Evolutionary conservation across 2,329 filamentous ascomycete genomes (phyloP).

Genomic region (Ophiostoma perfectum): DNA sequence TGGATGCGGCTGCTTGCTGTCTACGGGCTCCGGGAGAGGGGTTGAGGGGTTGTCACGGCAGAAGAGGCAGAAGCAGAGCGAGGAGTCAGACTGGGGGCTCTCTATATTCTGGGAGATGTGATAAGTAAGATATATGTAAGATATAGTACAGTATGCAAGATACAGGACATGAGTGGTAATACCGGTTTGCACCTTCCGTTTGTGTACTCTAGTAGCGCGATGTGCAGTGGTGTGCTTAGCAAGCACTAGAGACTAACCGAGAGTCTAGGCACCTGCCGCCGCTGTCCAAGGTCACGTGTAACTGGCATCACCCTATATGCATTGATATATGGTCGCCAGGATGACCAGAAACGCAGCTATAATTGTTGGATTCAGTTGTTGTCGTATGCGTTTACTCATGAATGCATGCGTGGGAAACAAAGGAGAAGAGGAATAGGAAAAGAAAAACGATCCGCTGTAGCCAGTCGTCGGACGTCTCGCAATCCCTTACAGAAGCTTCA

Average conservation of each 20-base stretch:
- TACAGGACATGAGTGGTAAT: not conserved
- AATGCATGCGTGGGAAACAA: not conserved
- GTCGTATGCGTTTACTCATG: not conserved
- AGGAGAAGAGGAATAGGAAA: not conserved
- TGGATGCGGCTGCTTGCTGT: not conserved
- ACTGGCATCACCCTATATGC: slow-evolving; percentile 6
- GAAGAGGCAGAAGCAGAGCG: too few relatives aligned
- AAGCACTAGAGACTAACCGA: slow-evolving; percentile 1
- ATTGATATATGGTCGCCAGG: not conserved
- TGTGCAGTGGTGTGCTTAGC: slow-evolving; percentile 2
- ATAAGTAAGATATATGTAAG: not conserved
- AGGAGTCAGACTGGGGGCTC: too few relatives aligned
- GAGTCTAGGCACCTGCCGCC: not conserved
- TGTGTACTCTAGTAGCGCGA: not conserved
- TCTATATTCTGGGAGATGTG: not conserved
- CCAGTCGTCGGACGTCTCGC: not conserved
- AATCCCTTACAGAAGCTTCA: slow-evolving; percentile 65
- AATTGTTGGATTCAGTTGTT: not conserved
- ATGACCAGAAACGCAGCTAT: not conserved
- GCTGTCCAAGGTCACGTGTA: slow-evolving; percentile 15
- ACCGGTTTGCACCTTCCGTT: slow-evolving; percentile 10
- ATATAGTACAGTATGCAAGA: too few relatives aligned
- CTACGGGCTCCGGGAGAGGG: too few relatives aligned
- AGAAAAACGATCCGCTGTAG: not conserved
- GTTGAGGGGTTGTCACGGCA: too few relatives aligned